Conservation (phyloP, 257 asterid species). For the Linderniella brevidens region DNA sequence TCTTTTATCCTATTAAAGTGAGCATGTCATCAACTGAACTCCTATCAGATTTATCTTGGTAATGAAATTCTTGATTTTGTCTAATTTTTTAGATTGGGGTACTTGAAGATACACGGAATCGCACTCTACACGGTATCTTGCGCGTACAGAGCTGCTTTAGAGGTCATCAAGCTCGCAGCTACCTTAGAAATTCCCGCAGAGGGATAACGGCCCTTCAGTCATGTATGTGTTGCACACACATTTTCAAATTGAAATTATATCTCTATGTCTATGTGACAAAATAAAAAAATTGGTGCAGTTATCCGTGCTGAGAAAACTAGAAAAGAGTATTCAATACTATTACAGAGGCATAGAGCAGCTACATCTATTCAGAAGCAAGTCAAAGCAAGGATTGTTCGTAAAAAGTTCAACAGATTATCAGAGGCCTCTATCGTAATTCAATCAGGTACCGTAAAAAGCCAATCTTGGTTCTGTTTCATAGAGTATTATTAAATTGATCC, state of each 20-base stretch:
- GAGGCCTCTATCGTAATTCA: conserved; percentile 63
- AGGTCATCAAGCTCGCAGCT: conserved; percentile 85
- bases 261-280: conserved; percentile 11
- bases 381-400: conserved; percentile 39
- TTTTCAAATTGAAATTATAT: conserved; percentile 3
- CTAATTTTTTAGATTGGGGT: conserved; percentile 53
- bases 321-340: conserved; percentile 39
- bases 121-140: conserved; percentile 77
- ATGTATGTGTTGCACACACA: conserved; percentile 22
- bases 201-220: conserved; percentile 73
- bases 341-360: conserved; percentile 65
- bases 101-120: conserved; percentile 94
- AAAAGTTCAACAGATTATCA: conserved; percentile 21
- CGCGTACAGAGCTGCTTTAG: conserved; percentile 97
- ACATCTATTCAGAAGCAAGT: conserved; percentile 57
- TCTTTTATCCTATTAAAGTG: neutral
- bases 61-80: neutral
- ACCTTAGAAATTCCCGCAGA: conserved; percentile 31
- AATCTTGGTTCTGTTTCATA: neutral
- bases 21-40: neutral
- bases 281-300: conserved; percentile 31
- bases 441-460: conserved; percentile 36
- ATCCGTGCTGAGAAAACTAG: conserved; percentile 77
- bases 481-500: neutral
- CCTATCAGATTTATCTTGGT: neutral